phyloP scores from a whole-genome alignment of 306 rosid species.

The Acmispon strigosus region DNA sequence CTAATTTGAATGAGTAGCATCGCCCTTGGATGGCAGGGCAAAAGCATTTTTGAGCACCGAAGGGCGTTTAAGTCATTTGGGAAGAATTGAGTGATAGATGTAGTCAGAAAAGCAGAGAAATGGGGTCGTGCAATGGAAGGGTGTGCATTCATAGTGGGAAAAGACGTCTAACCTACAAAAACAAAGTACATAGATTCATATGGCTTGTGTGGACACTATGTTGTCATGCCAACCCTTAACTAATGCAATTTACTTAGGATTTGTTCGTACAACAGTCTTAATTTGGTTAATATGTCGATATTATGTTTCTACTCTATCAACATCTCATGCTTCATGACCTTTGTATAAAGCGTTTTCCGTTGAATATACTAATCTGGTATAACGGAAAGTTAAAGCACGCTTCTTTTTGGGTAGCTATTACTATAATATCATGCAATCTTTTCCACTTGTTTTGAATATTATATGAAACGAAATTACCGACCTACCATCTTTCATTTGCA shows the following conservation, averaged over 20 bases:
- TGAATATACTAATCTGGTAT: not conserved
- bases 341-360: not conserved
- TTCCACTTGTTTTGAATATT: not conserved
- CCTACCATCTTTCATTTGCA: not conserved
- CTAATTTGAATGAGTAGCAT: not conserved
- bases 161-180: constrained; percentile 6
- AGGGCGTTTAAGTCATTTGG: constrained; percentile 4
- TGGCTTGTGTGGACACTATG: constrained; percentile 38
- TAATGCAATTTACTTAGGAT: not conserved
- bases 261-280: not conserved
- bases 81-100: not conserved
- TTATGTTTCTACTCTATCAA: constrained; percentile 28
- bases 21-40: not conserved
- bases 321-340: not conserved
- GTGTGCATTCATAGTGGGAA: constrained; percentile 16
- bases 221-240: constrained; percentile 39
- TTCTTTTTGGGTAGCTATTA: not conserved
- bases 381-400: not conserved
- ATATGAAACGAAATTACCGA: not conserved
- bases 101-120: not conserved
- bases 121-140: not conserved
- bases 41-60: not conserved
- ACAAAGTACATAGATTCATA: not conserved
- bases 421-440: not conserved
- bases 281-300: constrained; percentile 40